Conservation (phyloP, 768 basidiomycete genomes). For the Tulasnella sp. region DNA sequence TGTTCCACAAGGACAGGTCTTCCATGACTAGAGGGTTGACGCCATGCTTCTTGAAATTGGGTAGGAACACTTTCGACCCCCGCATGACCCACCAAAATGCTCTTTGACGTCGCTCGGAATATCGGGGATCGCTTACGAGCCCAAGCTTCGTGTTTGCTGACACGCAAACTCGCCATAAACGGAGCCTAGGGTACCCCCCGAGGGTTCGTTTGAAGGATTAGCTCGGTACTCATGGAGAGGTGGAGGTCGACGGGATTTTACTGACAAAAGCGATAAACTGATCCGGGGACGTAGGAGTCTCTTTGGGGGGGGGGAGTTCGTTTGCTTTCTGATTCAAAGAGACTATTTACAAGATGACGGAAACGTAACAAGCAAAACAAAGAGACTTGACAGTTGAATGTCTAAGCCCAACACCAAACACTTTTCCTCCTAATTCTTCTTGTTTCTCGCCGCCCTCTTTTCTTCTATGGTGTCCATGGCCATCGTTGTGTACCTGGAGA, state of each 20-base stretch:
- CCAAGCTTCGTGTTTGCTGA: not conserved
- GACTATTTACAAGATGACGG: not conserved
- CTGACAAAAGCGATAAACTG: too few species aligned
- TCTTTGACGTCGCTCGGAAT: too few species aligned
- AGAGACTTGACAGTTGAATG: slow-evolving; percentile 25
- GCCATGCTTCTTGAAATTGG: slow-evolving; percentile 91
- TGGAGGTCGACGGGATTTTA: slow-evolving; percentile 47
- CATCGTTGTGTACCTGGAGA: slow-evolving; percentile 28
- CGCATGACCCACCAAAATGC: slow-evolving; percentile 77
- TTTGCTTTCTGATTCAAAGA: not conserved
- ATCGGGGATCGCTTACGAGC: slow-evolving; percentile 1
- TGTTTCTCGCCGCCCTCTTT: not conserved
- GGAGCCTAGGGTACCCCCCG: slow-evolving; percentile 94
- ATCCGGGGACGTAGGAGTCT: too few species aligned
- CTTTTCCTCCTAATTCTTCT: not conserved
- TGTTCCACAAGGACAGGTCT: too few species aligned
- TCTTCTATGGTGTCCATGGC: slow-evolving; percentile 26
- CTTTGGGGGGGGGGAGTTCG: not conserved
- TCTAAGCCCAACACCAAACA: slow-evolving; percentile 2
- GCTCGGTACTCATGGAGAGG: slow-evolving; percentile 20
- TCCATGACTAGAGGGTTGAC: too few species aligned
- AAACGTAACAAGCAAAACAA: not conserved
- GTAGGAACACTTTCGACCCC: slow-evolving; percentile 78
- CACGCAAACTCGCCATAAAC: slow-evolving; percentile 77
- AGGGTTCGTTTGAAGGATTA: slow-evolving; percentile 68